phyloP scores from a whole-genome alignment of 2,329 filamentous ascomycete species.

The Cyphellophora europaea region DNA sequence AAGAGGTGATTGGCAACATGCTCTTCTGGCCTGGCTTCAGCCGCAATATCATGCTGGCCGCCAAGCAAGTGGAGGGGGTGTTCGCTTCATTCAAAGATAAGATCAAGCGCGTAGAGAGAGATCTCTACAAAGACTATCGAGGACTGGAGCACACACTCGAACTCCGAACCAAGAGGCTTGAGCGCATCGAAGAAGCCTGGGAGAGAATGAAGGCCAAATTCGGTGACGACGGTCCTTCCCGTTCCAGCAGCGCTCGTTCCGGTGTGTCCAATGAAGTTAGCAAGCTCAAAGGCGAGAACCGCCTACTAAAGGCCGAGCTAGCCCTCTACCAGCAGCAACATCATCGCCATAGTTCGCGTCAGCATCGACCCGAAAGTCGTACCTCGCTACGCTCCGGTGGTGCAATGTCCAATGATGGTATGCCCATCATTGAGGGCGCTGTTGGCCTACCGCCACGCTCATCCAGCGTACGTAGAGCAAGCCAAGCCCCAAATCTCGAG shows the following conservation, averaged over 20 bases:
- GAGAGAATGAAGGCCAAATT: constrained; percentile 43
- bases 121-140: constrained; percentile 86
- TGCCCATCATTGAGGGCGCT: constrained; percentile 4
- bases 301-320: constrained; percentile 50
- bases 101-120: constrained; percentile 77
- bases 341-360: constrained; percentile 4
- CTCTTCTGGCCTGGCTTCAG: constrained; percentile 70
- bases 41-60: constrained; percentile 75
- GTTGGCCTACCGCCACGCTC: constrained; percentile 18
- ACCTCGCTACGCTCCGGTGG: constrained; percentile 13
- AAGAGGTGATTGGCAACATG: constrained; percentile 78
- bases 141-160: constrained; percentile 73
- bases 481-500: constrained; percentile 10
- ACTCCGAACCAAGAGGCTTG: constrained; percentile 70
- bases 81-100: constrained; percentile 68
- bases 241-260: constrained; percentile 5
- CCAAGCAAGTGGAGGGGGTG: constrained; percentile 78
- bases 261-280: constrained; percentile 42
- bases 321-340: constrained; percentile 52
- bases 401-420: constrained; percentile 11
- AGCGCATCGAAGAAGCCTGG: constrained; percentile 73
- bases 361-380: constrained; percentile 15
- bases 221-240: background rate
- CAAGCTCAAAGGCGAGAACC: constrained; percentile 52
- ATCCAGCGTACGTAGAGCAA: constrained; percentile 23